These are phyloP conservation scores for Berkeleyomyces basicola DNA, from an alignment of 2,329 filamentous ascomycete genomes.

Conservation along the genomic window DNA sequence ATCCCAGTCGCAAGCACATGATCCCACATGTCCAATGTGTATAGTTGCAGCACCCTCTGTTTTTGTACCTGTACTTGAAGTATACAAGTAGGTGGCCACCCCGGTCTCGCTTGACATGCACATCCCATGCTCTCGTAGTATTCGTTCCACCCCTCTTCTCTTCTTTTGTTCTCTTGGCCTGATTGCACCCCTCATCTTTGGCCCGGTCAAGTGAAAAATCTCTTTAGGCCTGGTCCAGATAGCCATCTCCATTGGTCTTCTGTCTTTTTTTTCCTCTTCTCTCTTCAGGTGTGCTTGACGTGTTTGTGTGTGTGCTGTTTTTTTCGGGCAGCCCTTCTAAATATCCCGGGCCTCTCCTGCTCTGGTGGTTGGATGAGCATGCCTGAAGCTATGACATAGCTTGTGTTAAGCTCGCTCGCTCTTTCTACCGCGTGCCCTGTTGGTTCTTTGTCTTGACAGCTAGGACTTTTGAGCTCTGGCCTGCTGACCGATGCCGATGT, in stretches of 20 bases:
- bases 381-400: not conserved
- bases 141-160: not conserved
- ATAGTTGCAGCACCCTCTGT: not conserved
- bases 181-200: not conserved
- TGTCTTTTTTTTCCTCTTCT: not conserved
- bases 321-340: not conserved
- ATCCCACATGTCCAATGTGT: not conserved
- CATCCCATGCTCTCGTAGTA: not conserved
- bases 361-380: not conserved
- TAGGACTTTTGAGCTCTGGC: not conserved
- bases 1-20: not conserved
- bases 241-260: not conserved
- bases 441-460: not conserved
- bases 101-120: conserved; percentile 1
- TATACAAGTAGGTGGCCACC: not conserved
- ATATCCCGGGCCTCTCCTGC: not conserved
- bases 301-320: not conserved
- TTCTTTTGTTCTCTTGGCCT: not conserved
- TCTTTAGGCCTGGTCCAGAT: not conserved
- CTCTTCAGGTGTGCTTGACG: not conserved
- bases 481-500: not conserved
- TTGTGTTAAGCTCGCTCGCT: not conserved
- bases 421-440: not conserved
- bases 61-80: too few species aligned
- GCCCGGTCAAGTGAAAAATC: not conserved